Percentiles rank a stretch among this genome's conserved stretches.
Conservation (phyloP, 495 filamentous ascomycete species). For the Jackrogersella multiformis region DNA sequence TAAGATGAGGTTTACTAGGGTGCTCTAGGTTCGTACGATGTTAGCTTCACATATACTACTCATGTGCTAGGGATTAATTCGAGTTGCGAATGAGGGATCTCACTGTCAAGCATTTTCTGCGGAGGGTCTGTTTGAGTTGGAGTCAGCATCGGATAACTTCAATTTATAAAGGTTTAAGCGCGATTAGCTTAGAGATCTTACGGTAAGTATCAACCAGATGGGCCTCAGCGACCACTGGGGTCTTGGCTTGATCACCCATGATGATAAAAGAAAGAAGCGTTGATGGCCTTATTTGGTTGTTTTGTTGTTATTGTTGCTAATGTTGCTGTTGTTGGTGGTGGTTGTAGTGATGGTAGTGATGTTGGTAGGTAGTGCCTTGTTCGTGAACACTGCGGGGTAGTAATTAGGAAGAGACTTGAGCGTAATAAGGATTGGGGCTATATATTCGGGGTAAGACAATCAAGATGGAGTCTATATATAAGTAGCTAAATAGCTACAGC, state of each 20-base stretch:
- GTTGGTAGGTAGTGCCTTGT: conserved; percentile 17
- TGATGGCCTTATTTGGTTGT: conserved; percentile 42
- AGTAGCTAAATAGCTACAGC: conserved; percentile 16
- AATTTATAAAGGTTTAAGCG: background rate
- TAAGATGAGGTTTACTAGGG: conserved; percentile 66
- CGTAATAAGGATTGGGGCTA: conserved; percentile 21
- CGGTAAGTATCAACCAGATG: conserved; percentile 87
- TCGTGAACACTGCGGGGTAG: conserved; percentile 42
- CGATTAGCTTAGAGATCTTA: conserved; percentile 49
- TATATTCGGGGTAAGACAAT: conserved; percentile 3
- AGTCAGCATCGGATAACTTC: conserved; percentile 30
- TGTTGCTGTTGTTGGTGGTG: conserved; percentile 38
- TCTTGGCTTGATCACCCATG: conserved; percentile 75
- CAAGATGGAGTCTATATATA: conserved; percentile 25
- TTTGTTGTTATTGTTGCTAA: conserved; percentile 24
- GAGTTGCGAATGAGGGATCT: conserved; percentile 43
- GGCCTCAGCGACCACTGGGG: conserved; percentile 81
- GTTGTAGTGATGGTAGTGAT: conserved; percentile 28
- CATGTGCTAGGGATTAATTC: background rate
- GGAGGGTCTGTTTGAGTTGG: conserved; percentile 55
- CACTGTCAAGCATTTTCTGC: conserved; percentile 70
- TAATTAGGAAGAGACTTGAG: conserved; percentile 9
- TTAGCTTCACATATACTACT: conserved; percentile 43
- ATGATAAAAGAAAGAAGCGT: conserved; percentile 49
- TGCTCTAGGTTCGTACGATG: conserved; percentile 56